A percentile compares a stretch with the other conserved stretches of the same genome.
phyloP scores from a whole-genome alignment of 345 rosid species.

The Lepidium didymum region DNA sequence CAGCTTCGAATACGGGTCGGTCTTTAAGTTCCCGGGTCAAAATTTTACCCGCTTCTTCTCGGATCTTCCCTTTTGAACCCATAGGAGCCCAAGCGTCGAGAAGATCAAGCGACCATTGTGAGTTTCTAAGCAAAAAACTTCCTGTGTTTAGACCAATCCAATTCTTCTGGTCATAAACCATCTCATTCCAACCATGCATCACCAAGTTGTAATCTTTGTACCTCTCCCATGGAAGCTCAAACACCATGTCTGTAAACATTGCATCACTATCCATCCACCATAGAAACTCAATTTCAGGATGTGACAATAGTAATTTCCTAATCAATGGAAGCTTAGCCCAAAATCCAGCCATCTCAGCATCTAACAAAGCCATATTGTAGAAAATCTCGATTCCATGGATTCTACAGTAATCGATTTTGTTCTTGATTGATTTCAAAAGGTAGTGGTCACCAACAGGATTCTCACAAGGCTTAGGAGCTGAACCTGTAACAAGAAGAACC shows the following conservation, averaged over 20 bases:
- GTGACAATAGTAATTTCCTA: constrained; percentile 51
- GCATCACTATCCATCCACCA: constrained; percentile 92
- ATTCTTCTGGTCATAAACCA: constrained; percentile 59
- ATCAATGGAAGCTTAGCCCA: constrained; percentile 75
- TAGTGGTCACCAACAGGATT: constrained; percentile 69
- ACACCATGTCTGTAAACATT: constrained; percentile 70
- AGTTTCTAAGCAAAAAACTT: constrained; percentile 55
- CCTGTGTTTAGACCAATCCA: constrained; percentile 73
- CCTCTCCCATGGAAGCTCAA: constrained; percentile 78
- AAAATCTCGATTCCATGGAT: constrained; percentile 66
- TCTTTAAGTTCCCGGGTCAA: constrained; percentile 52
- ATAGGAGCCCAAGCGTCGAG: constrained; percentile 70
- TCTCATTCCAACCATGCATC: constrained; percentile 73
- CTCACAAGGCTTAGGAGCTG: constrained; percentile 72
- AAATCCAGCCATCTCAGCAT: constrained; percentile 74
- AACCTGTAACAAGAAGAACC: constrained; percentile 68
- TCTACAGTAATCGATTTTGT: constrained; percentile 73
- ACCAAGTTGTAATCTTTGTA: constrained; percentile 52
- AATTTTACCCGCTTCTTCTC: constrained; percentile 60
- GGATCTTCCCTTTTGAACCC: constrained; percentile 59
- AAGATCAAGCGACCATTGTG: constrained; percentile 59
- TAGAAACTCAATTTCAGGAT: constrained; percentile 61
- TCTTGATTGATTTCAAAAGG: constrained; percentile 60
- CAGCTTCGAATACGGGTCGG: constrained; percentile 62
- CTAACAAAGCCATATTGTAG: constrained; percentile 64